Percentiles rank a stretch among this genome's conserved stretches.
Evolutionary conservation across 2,329 filamentous ascomycete genomes (phyloP).

Genomic region (Podosphaera xanthii): DNA sequence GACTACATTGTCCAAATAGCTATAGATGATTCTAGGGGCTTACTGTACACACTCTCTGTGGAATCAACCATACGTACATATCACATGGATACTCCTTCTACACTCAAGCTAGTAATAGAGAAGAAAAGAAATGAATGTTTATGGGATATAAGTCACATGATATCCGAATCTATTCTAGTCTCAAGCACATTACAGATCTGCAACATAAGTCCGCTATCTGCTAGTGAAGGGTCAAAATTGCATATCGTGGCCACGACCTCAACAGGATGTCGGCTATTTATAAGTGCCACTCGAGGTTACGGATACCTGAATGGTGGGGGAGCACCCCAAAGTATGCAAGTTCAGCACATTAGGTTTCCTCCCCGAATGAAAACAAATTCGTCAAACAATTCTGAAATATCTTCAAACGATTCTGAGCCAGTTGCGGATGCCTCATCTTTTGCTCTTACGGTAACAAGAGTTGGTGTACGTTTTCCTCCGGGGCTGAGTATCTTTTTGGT

Average conservation of each 20-base stretch:
- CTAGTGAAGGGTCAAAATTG: conserved; percentile 55
- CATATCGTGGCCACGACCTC: conserved; percentile 79
- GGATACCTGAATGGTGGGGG: conserved; percentile 32
- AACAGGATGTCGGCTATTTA: conserved; percentile 74
- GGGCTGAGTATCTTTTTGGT: conserved; percentile 84
- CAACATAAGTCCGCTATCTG: conserved; percentile 65
- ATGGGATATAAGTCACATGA: conserved; percentile 67
- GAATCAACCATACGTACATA: conserved; percentile 79
- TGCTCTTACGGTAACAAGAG: conserved; percentile 25
- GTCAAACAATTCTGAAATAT: conserved; percentile 10
- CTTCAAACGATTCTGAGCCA: conserved; percentile 7
- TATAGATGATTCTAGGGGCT: conserved; percentile 67
- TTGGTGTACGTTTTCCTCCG: conserved; percentile 47
- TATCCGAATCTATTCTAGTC: conserved; percentile 48
- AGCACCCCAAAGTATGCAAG: conserved; percentile 83
- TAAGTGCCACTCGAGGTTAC: conserved; percentile 62
- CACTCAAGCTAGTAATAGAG: conserved; percentile 39
- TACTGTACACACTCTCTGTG: conserved; percentile 80
- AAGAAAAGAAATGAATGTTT: conserved; percentile 35
- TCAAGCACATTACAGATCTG: conserved; percentile 50
- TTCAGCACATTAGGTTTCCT: conserved; percentile 91
- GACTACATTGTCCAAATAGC: conserved; percentile 60
- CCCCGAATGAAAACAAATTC: conserved; percentile 24
- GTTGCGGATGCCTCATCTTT: conserved; percentile 21
- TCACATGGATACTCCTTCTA: conserved; percentile 48